phyloP scores from a whole-genome alignment of 2,329 filamentous ascomycete genomes.

The Aspergillus neotritici region DNA sequence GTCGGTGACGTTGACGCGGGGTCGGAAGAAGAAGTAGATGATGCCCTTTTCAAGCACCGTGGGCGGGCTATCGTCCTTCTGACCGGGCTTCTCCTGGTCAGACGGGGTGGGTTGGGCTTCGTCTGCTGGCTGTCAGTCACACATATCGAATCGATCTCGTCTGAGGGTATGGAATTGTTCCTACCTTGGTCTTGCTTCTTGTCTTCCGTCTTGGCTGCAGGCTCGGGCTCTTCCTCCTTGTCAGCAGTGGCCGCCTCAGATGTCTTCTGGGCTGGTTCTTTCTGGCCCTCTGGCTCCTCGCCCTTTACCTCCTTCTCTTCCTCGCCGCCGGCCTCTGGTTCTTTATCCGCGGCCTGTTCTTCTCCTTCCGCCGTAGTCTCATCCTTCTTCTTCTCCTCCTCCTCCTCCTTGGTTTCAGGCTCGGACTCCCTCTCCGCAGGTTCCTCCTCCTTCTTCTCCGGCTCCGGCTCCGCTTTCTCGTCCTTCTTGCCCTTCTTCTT shows the following conservation, averaged over 20 bases:
- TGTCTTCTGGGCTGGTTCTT: not conserved
- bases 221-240: slow-evolving; percentile 9
- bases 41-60: slow-evolving; percentile 79
- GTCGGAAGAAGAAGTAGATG: slow-evolving; percentile 85
- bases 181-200: not conserved
- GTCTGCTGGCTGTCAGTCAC: not conserved
- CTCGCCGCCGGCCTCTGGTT: not conserved
- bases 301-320: slow-evolving; percentile 6
- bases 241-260: slow-evolving; percentile 9
- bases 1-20: slow-evolving; percentile 66
- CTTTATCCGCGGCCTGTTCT: slow-evolving; percentile 8
- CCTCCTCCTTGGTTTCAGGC: slow-evolving; percentile 8
- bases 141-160: too few relatives aligned
- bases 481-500: slow-evolving; percentile 39
- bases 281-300: slow-evolving; percentile 7
- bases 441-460: not conserved
- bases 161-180: too few relatives aligned
- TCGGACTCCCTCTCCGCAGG: slow-evolving; percentile 7
- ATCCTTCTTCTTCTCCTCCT: slow-evolving; percentile 3
- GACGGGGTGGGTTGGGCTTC: not conserved
- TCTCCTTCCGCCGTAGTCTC: slow-evolving; percentile 4
- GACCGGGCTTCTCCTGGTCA: slow-evolving; percentile 27
- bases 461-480: slow-evolving; percentile 1
- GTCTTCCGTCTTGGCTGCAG: slow-evolving; percentile 10
- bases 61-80: slow-evolving; percentile 48